Conservation (phyloP, 73 alveolate genomes). For the Uronychia setigera region DNA sequence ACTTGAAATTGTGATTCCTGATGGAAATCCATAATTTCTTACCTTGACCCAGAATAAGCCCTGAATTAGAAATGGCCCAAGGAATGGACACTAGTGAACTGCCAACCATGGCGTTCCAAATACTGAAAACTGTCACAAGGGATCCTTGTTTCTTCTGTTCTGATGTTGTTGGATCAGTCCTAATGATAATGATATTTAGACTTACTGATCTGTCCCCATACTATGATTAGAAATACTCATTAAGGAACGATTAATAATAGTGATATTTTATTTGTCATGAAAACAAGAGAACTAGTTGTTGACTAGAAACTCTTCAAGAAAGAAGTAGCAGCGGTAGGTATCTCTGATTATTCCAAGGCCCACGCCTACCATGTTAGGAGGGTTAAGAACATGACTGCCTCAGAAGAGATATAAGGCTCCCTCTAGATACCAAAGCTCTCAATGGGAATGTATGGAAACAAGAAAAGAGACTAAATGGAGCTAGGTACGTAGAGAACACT, state of each 20-base stretch:
- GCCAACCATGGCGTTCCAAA: constrained; percentile 57
- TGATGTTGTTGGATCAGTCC: too few species aligned
- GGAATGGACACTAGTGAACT: constrained; percentile 36
- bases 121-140: constrained; percentile 24
- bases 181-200: too few species aligned
- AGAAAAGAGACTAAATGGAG: not conserved
- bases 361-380: not conserved
- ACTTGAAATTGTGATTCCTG: constrained; percentile 39
- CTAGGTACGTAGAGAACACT: not conserved
- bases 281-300: too few species aligned
- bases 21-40: constrained; percentile 13
- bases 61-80: constrained; percentile 45
- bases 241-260: too few species aligned
- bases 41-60: constrained; percentile 32
- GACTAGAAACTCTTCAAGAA: not conserved
- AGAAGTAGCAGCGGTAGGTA: not conserved
- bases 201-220: too few species aligned
- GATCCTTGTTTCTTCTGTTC: constrained; percentile 49
- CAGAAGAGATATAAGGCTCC: not conserved
- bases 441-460: not conserved
- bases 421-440: not conserved
- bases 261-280: too few species aligned
- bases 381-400: not conserved
- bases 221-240: too few species aligned
- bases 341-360: not conserved